phyloP scores from a whole-genome alignment of 176 grass and related monocot species.

The Tuctoria greenei region DNA sequence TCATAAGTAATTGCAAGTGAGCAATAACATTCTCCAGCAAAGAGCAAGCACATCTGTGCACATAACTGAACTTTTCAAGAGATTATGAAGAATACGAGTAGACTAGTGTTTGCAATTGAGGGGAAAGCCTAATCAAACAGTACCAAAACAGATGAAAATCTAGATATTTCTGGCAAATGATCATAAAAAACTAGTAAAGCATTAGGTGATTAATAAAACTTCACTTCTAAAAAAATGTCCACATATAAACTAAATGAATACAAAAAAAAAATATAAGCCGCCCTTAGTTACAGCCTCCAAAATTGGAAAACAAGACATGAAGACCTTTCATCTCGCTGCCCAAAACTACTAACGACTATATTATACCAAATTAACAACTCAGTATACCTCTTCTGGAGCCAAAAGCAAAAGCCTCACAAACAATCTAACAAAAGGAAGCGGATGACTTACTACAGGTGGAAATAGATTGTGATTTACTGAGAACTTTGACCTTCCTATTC shows the following conservation, averaged over 20 bases:
- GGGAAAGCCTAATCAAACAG: background rate
- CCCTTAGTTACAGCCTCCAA: background rate
- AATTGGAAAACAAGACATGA: background rate
- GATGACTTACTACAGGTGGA: conserved; percentile 14
- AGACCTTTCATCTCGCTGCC: background rate
- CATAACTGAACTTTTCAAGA: conserved; percentile 22
- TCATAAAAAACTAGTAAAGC: background rate
- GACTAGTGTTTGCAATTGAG: conserved; percentile 6
- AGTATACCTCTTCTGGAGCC: conserved; percentile 24
- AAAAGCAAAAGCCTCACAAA: conserved; percentile 21
- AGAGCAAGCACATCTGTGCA: background rate
- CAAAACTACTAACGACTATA: background rate
- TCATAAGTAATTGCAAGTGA: conserved; percentile 23
- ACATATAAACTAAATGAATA: background rate
- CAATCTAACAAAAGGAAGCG: background rate
- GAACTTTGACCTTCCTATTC: background rate
- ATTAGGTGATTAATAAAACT: background rate
- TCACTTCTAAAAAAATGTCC: background rate
- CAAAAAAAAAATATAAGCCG: background rate
- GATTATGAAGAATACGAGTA: conserved; percentile 23
- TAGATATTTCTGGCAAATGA: background rate
- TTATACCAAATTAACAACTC: conserved; percentile 9
- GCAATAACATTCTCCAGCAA: conserved; percentile 1
- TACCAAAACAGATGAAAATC: background rate
- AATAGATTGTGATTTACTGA: conserved; percentile 15